These are phyloP conservation scores for Zygoascus flipseniorum DNA, from an alignment of 805 yeast species.

Conservation along the genomic window DNA sequence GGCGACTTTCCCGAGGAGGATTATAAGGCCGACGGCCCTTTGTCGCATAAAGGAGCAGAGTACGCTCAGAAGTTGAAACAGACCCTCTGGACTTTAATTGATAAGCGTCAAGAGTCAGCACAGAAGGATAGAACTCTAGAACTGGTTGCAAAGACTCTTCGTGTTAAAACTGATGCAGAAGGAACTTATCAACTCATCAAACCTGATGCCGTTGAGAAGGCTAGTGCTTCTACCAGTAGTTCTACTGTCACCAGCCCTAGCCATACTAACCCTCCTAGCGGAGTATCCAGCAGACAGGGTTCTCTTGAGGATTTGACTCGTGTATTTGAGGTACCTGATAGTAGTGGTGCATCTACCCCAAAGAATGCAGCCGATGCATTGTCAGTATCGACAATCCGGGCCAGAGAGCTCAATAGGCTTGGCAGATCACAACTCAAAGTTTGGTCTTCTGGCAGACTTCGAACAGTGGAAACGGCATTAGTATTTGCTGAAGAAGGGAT, in stretches of 20 bases:
- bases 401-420: constrained; percentile 40
- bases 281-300: background rate
- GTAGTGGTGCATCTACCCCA: constrained; percentile 20
- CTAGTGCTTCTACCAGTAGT: background rate
- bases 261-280: background rate
- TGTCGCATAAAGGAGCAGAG: constrained; percentile 61
- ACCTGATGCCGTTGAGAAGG: background rate
- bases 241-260: background rate
- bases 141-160: background rate
- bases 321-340: background rate
- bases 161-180: background rate
- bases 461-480: constrained; percentile 74
- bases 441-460: constrained; percentile 90
- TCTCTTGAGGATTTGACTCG: background rate
- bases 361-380: constrained; percentile 16
- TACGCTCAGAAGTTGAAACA: constrained; percentile 60
- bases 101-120: constrained; percentile 8
- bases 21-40: constrained; percentile 58
- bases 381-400: constrained; percentile 19
- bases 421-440: constrained; percentile 61
- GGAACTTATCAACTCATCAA: background rate
- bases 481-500: constrained; percentile 54
- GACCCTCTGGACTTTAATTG: constrained; percentile 39
- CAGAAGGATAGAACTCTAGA: background rate
- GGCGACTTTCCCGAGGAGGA: constrained; percentile 41